Conservation (phyloP, 2,329 filamentous ascomycete genomes). For the Parastagonospora avenae region DNA sequence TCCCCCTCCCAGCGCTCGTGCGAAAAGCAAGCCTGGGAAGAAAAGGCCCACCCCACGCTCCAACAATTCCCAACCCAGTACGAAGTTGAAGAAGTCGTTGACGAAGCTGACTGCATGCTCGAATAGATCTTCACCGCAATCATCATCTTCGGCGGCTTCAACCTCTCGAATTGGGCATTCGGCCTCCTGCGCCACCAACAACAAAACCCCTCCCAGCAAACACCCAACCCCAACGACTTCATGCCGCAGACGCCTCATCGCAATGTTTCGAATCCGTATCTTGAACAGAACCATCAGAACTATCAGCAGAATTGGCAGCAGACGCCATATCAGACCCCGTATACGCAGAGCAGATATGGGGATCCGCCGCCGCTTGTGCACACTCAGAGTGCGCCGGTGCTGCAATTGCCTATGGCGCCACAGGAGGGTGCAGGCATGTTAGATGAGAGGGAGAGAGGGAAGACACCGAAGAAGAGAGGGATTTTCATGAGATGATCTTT, state of each 20-base stretch:
- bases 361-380: constrained; percentile 28
- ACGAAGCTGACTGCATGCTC: constrained; percentile 18
- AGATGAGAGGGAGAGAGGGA: no score
- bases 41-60: background rate
- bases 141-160: constrained; percentile 58
- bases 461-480: no score
- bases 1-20: background rate
- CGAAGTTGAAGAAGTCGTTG: background rate
- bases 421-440: no score
- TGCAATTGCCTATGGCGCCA: constrained; percentile 7
- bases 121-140: constrained; percentile 55
- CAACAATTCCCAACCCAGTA: background rate
- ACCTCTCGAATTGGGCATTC: constrained; percentile 65
- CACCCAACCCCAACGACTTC: constrained; percentile 26
- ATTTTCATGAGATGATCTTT: no score
- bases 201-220: constrained; percentile 12
- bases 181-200: constrained; percentile 57
- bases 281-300: constrained; percentile 23
- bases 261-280: constrained; percentile 23
- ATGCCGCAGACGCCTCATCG: constrained; percentile 41
- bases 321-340: constrained; percentile 23
- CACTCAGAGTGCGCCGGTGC: constrained; percentile 36
- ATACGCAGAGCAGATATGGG: constrained; percentile 14
- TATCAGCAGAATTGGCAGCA: constrained; percentile 25
- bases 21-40: background rate